A percentile compares a stretch with the other conserved stretches of the same genome.
These are phyloP conservation scores for Cicer chorassanicum DNA, from an alignment of 306 rosid genomes.

Conservation along the genomic window DNA sequence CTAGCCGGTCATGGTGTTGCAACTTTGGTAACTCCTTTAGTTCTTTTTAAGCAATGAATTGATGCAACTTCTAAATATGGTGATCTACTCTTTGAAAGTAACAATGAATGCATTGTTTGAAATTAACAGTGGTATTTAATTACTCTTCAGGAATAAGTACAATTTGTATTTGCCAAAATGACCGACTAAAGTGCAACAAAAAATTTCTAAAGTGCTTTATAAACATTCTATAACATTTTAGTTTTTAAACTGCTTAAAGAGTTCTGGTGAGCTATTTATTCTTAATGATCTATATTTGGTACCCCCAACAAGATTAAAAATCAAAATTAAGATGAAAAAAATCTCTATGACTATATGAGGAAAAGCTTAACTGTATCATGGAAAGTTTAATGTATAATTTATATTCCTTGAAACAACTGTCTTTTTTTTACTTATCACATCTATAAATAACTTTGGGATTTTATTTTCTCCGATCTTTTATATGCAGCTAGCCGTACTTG, in stretches of 20 bases:
- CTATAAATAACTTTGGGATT: slow-evolving; percentile 14
- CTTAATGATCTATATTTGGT: slow-evolving; percentile 13
- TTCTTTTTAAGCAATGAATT: slow-evolving; percentile 25
- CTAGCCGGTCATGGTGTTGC: slow-evolving; percentile 94
- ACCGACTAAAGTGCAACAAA: not conserved
- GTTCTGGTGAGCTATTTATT: slow-evolving; percentile 4
- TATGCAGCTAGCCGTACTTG: slow-evolving; percentile 88
- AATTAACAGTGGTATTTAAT: slow-evolving; percentile 23
- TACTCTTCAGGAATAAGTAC: slow-evolving; percentile 6
- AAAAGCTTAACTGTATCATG: slow-evolving; percentile 20
- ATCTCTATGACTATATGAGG: slow-evolving; percentile 16
- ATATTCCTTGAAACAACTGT: slow-evolving; percentile 27
- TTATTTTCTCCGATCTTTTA: slow-evolving; percentile 28
- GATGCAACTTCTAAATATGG: slow-evolving; percentile 31
- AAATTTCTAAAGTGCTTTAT: slow-evolving; percentile 18
- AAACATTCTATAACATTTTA: slow-evolving; percentile 14
- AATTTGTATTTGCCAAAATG: slow-evolving; percentile 28
- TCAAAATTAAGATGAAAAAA: not conserved
- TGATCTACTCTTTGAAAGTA: slow-evolving; percentile 23
- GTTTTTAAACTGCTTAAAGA: slow-evolving; percentile 1
- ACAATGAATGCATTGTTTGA: slow-evolving; percentile 26
- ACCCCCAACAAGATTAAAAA: slow-evolving; percentile 17
- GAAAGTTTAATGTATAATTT: slow-evolving; percentile 23
- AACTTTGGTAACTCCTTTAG: slow-evolving; percentile 70
- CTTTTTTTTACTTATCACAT: slow-evolving; percentile 38